Conservation (phyloP, 345 rosid species). For the Brassica rapa region DNA sequence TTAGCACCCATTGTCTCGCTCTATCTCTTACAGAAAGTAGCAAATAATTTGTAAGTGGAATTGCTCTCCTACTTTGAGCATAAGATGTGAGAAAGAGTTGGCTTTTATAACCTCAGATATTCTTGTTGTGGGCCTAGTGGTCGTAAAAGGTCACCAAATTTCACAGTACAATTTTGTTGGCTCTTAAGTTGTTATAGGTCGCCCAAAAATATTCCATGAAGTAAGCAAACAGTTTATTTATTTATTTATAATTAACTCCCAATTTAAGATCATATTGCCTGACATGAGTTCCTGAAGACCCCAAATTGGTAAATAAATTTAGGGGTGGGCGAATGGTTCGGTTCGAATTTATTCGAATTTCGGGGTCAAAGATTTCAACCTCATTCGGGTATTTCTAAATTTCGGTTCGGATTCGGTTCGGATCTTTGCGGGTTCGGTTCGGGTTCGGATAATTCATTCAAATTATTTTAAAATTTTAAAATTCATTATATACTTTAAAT, state of each 20-base stretch:
- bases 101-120: slow-evolving; percentile 25
- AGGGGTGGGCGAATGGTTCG: too few species aligned
- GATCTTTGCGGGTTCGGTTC: too few species aligned
- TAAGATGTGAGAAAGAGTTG: background rate
- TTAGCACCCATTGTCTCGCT: slow-evolving; percentile 39
- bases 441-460: too few species aligned
- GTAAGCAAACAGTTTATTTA: background rate
- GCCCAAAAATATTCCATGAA: background rate
- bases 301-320: background rate
- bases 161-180: background rate
- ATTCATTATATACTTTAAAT: too few species aligned
- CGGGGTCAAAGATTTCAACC: too few species aligned
- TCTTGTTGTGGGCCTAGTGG: background rate
- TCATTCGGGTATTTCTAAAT: too few species aligned
- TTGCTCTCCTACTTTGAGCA: slow-evolving; percentile 18
- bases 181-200: background rate
- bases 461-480: too few species aligned
- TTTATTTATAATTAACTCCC: background rate
- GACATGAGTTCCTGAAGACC: background rate
- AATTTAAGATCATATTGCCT: background rate
- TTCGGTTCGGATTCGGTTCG: too few species aligned
- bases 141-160: background rate
- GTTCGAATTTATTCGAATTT: too few species aligned
- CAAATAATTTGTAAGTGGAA: background rate
- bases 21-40: slow-evolving; percentile 4